phyloP scores from a whole-genome alignment of 2,329 filamentous ascomycete species.

The Tothia fuscella region DNA sequence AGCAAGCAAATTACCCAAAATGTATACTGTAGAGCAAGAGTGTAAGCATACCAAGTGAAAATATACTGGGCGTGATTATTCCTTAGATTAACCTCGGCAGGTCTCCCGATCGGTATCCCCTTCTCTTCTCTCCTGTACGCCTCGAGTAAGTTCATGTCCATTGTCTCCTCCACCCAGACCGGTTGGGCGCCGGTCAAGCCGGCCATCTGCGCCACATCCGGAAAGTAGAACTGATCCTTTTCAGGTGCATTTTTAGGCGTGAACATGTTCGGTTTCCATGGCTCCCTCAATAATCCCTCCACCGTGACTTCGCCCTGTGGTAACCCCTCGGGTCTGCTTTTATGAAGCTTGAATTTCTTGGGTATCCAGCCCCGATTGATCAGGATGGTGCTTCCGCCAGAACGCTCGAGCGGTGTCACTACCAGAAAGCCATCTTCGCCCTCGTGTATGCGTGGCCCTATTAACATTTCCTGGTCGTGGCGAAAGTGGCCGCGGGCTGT shows the following conservation, averaged over 20 bases:
- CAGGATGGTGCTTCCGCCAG: constrained; percentile 49
- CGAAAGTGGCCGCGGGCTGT: constrained; percentile 59
- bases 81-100: constrained; percentile 80
- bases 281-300: constrained; percentile 74
- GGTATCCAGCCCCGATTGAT: constrained; percentile 89
- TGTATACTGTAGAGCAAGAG: not conserved
- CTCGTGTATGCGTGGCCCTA: constrained; percentile 80
- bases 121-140: constrained; percentile 63
- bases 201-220: constrained; percentile 88
- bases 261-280: constrained; percentile 97
- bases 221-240: constrained; percentile 83
- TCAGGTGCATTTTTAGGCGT: constrained; percentile 83
- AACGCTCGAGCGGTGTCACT: constrained; percentile 74
- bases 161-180: constrained; percentile 92
- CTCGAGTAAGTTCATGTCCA: constrained; percentile 72
- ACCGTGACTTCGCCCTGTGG: constrained; percentile 62
- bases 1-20: not conserved
- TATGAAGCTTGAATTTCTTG: constrained; percentile 58
- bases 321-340: constrained; percentile 46
- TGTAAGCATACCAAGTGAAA: constrained; percentile 72
- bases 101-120: constrained; percentile 79
- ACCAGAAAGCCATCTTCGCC: constrained; percentile 87
- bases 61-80: constrained; percentile 99
- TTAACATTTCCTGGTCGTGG: constrained; percentile 92
- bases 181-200: constrained; percentile 66